phyloP scores from a whole-genome alignment of 768 basidiomycete genomes.

The Panaeolus papilionaceus region DNA sequence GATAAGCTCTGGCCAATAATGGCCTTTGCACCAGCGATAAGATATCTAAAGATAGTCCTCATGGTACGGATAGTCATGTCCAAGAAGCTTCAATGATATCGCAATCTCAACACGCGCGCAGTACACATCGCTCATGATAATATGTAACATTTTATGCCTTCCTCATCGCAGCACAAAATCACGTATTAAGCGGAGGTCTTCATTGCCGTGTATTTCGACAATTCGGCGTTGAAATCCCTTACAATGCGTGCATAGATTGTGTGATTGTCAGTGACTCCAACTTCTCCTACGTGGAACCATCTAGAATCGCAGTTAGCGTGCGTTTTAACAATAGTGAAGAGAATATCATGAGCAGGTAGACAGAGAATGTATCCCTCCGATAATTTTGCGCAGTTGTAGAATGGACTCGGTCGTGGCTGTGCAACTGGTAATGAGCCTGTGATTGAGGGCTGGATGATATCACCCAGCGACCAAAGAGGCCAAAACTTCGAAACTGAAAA shows the following conservation, averaged over 20 bases:
- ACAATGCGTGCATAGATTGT: background rate
- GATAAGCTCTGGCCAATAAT: background rate
- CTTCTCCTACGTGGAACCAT: background rate
- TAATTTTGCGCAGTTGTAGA: slow-evolving; percentile 4
- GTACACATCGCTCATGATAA: background rate
- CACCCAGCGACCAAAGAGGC: background rate
- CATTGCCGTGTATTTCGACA: slow-evolving; percentile 2
- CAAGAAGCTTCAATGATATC: background rate
- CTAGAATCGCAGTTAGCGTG: background rate
- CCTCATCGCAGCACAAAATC: background rate
- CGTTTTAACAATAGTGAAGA: background rate
- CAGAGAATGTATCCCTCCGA: background rate
- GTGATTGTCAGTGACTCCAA: slow-evolving; percentile 6
- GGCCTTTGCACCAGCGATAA: background rate
- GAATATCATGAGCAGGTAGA: slow-evolving; percentile 7
- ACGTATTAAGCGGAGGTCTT: background rate
- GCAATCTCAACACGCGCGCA: background rate
- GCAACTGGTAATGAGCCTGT: slow-evolving; percentile 4
- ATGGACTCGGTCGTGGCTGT: slow-evolving; percentile 5
- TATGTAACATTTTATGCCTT: background rate
- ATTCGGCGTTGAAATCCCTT: background rate
- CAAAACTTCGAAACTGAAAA: background rate
- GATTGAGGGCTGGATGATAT: background rate
- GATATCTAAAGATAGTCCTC: background rate
- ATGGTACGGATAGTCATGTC: background rate